Conservation (phyloP, 164 flowering plant species). For the Stephania japonica region DNA sequence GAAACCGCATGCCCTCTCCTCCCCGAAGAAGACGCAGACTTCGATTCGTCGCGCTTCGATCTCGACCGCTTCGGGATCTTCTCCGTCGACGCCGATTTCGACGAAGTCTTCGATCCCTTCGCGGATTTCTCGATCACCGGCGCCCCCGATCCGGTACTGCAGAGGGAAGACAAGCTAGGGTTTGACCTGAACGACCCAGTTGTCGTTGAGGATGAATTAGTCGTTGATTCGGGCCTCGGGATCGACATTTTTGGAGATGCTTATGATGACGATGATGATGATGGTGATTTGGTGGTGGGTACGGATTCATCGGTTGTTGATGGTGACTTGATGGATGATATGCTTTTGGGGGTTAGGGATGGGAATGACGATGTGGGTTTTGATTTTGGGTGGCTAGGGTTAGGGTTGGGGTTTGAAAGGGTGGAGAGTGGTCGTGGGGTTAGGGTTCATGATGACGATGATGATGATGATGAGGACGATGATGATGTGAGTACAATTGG, state of each 20-base stretch:
- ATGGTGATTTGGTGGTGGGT: conserved; percentile 8
- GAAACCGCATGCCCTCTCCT: conserved; percentile 20
- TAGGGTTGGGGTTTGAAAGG: conserved; percentile 32
- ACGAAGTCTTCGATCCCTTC: conserved; percentile 6
- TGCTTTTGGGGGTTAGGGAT: conserved; percentile 35
- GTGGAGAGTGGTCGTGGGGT: conserved; percentile 20
- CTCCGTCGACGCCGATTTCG: conserved; percentile 12
- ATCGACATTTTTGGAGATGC: conserved; percentile 58
- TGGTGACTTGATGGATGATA: conserved; percentile 16
- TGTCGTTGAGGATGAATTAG: conserved; percentile 14
- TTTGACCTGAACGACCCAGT: conserved; percentile 1
- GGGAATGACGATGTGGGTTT: conserved; percentile 26
- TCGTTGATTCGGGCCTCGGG: conserved; percentile 36
- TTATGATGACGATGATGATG: conserved; percentile 15
- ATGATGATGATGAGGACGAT: conserved; percentile 19
- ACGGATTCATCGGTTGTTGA: not conserved
- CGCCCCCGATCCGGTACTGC: not conserved
- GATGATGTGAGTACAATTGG: conserved; percentile 17
- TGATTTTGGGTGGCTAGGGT: conserved; percentile 32
- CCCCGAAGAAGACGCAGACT: conserved; percentile 14
- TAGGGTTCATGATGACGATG: conserved; percentile 15
- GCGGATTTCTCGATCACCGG: conserved; percentile 7
- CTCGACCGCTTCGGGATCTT: conserved; percentile 13
- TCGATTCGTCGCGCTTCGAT: conserved; percentile 10
- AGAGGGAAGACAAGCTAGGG: not conserved